Percentiles rank a stretch among this genome's conserved stretches.
These are phyloP conservation scores for Rhizopogon sp. DNA, from an alignment of 768 basidiomycete genomes.

Conservation along the genomic window DNA sequence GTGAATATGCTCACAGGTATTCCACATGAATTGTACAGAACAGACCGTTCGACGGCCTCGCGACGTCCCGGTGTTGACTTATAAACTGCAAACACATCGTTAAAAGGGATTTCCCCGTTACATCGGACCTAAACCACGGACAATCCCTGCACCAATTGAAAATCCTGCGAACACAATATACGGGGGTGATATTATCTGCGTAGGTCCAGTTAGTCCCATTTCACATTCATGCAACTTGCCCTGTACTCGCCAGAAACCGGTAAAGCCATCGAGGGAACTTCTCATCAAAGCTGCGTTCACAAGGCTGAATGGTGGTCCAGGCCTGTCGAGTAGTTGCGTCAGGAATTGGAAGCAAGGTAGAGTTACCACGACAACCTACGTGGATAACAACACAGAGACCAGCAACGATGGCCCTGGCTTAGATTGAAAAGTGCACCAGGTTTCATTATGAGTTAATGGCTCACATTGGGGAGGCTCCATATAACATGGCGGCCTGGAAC, in stretches of 20 bases:
- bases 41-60: conserved; percentile 35
- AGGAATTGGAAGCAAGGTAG: conserved; percentile 2
- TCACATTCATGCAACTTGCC: neutral
- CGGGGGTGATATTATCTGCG: conserved; percentile 31
- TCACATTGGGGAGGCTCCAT: conserved; percentile 51
- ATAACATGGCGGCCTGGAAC: conserved; percentile 47
- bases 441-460: conserved; percentile 12
- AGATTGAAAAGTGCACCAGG: conserved; percentile 1
- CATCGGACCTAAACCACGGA: conserved; percentile 21
- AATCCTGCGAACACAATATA: conserved; percentile 41
- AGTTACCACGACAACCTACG: conserved; percentile 17
- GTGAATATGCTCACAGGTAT: conserved; percentile 30
- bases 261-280: conserved; percentile 22
- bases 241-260: conserved; percentile 17
- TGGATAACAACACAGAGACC: conserved; percentile 38
- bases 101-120: neutral
- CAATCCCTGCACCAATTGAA: conserved; percentile 31
- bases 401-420: conserved; percentile 35
- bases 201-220: neutral
- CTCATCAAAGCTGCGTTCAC: conserved; percentile 11
- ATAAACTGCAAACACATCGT: conserved; percentile 13
- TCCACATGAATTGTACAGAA: conserved; percentile 40
- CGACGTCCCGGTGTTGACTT: conserved; percentile 9
- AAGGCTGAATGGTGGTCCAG: conserved; percentile 30
- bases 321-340: conserved; percentile 19